Conservation (phyloP, 352 stramenopile genomes). For the Phytopythium sindhum region DNA sequence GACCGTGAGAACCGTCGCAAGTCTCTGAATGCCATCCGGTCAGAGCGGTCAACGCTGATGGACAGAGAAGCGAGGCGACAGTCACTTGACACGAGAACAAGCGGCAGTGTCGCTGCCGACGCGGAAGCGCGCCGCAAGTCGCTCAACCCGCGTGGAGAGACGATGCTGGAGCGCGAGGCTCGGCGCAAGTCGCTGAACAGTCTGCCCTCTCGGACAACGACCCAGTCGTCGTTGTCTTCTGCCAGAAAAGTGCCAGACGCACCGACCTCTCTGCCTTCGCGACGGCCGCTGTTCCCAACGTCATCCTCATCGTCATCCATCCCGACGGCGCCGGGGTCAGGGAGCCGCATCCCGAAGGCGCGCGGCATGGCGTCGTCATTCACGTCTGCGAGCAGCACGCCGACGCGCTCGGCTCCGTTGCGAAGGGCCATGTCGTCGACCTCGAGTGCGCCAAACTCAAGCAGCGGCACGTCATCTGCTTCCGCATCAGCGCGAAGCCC, state of each 20-base stretch:
- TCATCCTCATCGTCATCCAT: slow-evolving; percentile 6
- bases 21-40: slow-evolving; percentile 4
- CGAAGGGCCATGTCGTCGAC: slow-evolving; percentile 16
- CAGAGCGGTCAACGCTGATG: neutral
- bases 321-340: neutral
- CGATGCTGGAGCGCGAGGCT: slow-evolving; percentile 24
- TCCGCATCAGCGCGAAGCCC: slow-evolving; percentile 9
- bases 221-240: slow-evolving; percentile 16
- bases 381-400: slow-evolving; percentile 14
- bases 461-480: neutral
- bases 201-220: slow-evolving; percentile 22
- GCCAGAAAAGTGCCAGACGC: slow-evolving; percentile 12
- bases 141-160: slow-evolving; percentile 13
- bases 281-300: slow-evolving; percentile 5
- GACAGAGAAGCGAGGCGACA: slow-evolving; percentile 3
- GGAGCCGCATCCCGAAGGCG: slow-evolving; percentile 10
- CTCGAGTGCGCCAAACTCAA: neutral
- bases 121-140: slow-evolving; percentile 3
- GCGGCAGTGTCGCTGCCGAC: neutral
- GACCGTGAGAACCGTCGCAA: slow-evolving; percentile 8
- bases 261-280: slow-evolving; percentile 11
- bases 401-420: slow-evolving; percentile 17
- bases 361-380: slow-evolving; percentile 11
- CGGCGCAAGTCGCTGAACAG: slow-evolving; percentile 47
- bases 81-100: slow-evolving; percentile 5